A percentile compares a stretch with the other conserved stretches of the same genome.
phyloP scores from a whole-genome alignment of 306 rosid species.

The Gastrolobium villosum region DNA sequence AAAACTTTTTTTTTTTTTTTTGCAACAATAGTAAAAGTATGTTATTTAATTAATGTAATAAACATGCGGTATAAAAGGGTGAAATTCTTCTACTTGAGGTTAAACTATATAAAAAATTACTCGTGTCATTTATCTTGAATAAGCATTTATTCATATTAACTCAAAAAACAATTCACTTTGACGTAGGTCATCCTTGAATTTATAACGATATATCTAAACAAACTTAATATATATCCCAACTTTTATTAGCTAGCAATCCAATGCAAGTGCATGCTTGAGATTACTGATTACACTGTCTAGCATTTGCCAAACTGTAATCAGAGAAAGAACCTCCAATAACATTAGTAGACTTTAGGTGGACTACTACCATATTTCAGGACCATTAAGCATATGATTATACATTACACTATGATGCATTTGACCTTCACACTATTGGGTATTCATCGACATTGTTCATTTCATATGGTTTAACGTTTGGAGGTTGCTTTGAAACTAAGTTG shows the following conservation, averaged over 20 bases:
- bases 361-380: slow-evolving; percentile 20
- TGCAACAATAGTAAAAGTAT: background rate
- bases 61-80: too few relatives aligned
- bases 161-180: background rate
- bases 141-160: too few relatives aligned
- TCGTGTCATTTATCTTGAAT: background rate
- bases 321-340: slow-evolving; percentile 38
- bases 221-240: background rate
- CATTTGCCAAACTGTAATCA: slow-evolving; percentile 37
- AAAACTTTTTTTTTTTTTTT: background rate
- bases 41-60: too few relatives aligned
- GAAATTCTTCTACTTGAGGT: too few relatives aligned
- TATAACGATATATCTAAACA: background rate
- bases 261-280: slow-evolving; percentile 37
- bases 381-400: slow-evolving; percentile 41
- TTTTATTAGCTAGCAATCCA: background rate
- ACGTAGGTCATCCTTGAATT: background rate
- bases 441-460: slow-evolving; percentile 22
- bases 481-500: slow-evolving; percentile 37
- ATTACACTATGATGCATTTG: slow-evolving; percentile 33
- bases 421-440: slow-evolving; percentile 9
- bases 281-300: slow-evolving; percentile 36
- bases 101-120: too few relatives aligned
- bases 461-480: slow-evolving; percentile 1
- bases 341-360: slow-evolving; percentile 17